These are phyloP conservation scores for Cerioporus squamosus DNA, from an alignment of 1,284 basidiomycete species.

Conservation along the genomic window DNA sequence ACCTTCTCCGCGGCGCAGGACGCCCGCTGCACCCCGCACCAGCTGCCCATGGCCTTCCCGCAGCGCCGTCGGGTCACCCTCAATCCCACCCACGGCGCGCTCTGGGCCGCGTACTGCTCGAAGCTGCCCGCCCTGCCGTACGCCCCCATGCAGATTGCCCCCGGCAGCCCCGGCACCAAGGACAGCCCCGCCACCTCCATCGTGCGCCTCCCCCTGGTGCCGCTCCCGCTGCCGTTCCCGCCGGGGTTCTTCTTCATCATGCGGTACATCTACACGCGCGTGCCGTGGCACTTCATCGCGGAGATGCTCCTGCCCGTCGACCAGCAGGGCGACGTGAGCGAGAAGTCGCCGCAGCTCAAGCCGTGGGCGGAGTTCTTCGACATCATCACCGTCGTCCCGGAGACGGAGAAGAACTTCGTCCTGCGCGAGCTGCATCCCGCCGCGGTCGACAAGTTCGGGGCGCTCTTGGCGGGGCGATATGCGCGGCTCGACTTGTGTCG, in stretches of 20 bases:
- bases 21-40: conserved; percentile 7
- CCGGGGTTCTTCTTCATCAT: conserved; percentile 15
- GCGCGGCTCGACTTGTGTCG: conserved; percentile 2
- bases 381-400: too few species aligned
- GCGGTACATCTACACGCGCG: conserved; percentile 22
- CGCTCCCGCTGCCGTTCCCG: conserved; percentile 23
- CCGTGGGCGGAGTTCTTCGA: too few species aligned
- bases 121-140: conserved; percentile 19
- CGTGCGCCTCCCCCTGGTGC: conserved; percentile 24
- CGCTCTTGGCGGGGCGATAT: not conserved
- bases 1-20: not conserved
- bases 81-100: conserved; percentile 26
- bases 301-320: not conserved
- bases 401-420: too few species aligned
- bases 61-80: conserved; percentile 16
- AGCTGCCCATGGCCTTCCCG: not conserved
- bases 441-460: too few species aligned
- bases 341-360: not conserved
- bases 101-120: conserved; percentile 28
- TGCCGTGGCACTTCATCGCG: conserved; percentile 11
- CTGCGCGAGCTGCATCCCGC: too few species aligned
- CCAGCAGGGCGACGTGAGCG: not conserved
- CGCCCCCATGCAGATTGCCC: not conserved
- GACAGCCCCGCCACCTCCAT: not conserved
- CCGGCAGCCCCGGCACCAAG: conserved; percentile 1